Conservation (phyloP, 352 stramenopile species). For the Pythium scleroteichum region DNA sequence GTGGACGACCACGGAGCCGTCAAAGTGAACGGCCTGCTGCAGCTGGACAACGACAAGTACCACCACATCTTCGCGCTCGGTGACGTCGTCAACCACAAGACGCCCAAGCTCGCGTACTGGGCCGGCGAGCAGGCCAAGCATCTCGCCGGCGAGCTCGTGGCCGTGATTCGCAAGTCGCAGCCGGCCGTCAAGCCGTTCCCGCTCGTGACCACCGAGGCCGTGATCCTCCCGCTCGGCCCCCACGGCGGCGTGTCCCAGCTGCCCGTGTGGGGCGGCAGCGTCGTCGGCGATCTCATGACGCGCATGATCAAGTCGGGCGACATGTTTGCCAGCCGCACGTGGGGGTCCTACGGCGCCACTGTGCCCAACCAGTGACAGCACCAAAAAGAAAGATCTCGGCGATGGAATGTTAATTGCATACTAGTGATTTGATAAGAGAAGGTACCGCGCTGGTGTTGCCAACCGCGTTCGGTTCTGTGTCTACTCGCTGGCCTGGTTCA, state of each 20-base stretch:
- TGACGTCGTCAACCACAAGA: conserved; percentile 48
- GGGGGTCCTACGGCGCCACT: conserved; percentile 19
- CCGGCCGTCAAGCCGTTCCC: conserved; percentile 27
- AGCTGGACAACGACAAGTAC: conserved; percentile 46
- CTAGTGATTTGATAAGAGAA: too few species aligned
- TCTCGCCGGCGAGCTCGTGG: conserved; percentile 37
- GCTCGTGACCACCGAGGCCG: conserved; percentile 32
- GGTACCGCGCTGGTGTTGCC: too few species aligned
- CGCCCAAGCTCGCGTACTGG: conserved; percentile 46
- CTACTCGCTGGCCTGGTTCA: not conserved
- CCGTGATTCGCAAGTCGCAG: conserved; percentile 43
- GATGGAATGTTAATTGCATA: too few species aligned
- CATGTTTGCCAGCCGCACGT: conserved; percentile 30
- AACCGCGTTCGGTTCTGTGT: too few species aligned
- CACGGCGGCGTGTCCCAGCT: conserved; percentile 35
- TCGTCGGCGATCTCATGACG: conserved; percentile 34
- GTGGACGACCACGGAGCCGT: conserved; percentile 42
- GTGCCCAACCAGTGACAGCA: not conserved
- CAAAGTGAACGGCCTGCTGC: conserved; percentile 48
- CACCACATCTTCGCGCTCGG: conserved; percentile 55
- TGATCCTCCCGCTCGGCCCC: conserved; percentile 34
- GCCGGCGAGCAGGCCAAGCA: conserved; percentile 45
- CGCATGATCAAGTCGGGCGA: conserved; percentile 32
- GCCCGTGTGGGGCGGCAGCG: conserved; percentile 27
- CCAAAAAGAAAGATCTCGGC: too few species aligned